Evolutionary conservation across 192 early-diverging fungal genomes (phyloP), one percentile per base, ranked within the genome.

Genomic region (Funneliformis mosseae): DNA sequence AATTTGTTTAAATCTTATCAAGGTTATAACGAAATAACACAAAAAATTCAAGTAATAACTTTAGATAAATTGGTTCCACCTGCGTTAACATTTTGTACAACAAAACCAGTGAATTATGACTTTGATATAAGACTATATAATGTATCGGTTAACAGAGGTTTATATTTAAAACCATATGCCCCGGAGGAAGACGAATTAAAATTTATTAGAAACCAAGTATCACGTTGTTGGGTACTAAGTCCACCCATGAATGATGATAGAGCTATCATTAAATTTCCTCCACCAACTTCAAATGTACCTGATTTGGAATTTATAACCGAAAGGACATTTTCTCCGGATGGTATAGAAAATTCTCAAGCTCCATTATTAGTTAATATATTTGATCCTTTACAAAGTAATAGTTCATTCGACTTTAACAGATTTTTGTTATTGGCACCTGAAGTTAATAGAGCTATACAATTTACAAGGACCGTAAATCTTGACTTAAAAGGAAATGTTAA

Each of bases 351-450:
- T 33, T 21, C 39, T 45, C 5, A 4, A 18, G 18, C 7, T 7
- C 62, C 77, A 50, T 48, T 78, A n/a, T 67, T 43, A 14, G 0
- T 78, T 16, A 78, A 78, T 68, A 46, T 78, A 18, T 78, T 78
- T n/a, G 77, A 78, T 23, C 77, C 77, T 45, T 43, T 78, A 5
- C 21, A 68, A 38, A 21, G 5, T 33, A 43, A 33, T n/a, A n/a
- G 64, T 18, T 21, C 23, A n/a, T 78, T 78, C 50, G 27, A 68
- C 4, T 50, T 48, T 21, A 69, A 48, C 8, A 21, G 43, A 28
- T 68, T 78, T 41, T 38, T 78, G 43, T 68, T 9, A 14, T 11
- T 78, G 18, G 66, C 68, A 8, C 12, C 77, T 2, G 77, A 78
- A 55, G 66, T 38, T 39, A 78, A 78, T 78, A 67, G 77, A 33